Base-by-base conservation (phyloP, 306 rosid species). In the Glycine latifolia region DNA sequence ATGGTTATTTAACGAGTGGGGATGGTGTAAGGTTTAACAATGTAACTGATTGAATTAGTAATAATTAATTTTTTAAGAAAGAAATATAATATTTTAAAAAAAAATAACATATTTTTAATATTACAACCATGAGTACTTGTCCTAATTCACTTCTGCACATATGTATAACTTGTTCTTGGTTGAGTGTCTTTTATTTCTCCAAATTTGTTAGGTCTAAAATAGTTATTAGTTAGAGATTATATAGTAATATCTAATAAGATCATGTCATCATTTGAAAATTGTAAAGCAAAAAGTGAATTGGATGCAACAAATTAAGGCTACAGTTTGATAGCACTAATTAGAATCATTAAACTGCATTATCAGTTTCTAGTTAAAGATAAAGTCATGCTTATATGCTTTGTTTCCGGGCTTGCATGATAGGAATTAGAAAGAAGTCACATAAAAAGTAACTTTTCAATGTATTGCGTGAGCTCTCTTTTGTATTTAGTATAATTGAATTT, bases 401-500 rank as follows among this genome's bases (percentile, higher is more conserved):
- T 55, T 54, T 61, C 79, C 46, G 76, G 53, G 60, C 71, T 62
- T 63, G 71, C 56, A 73, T 69, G 75, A 81, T 71, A 79, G 69
- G 50, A 16, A 59, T 82, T 75, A 62, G 67, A 79, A 70, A 87
- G 33, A 53, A 47, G 66, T 78, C 77, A 49, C 61, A 54, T 4
- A 71, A 46, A 71, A 86, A 56, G 78, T 71, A 66, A 75, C 61
- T 75, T 81, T 67, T 69, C 77, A 72, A 44, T 81, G 20, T 75
- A 75, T 81, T 80, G 85, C 83, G 12, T 50, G 47, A 63, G 74
- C 62, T 77, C 71, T 66, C 76, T 63, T 77, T 79, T 83, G 84
- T 82, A 77, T 72, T 82, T 78, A 54, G 73, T 35, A 81, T 88
- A 65, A 87, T 85, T 79, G 70, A 73, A 72, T 20, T 81, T 89